phyloP scores from a whole-genome alignment of 2,329 filamentous ascomycete genomes.

The Metarhizium humberi region DNA sequence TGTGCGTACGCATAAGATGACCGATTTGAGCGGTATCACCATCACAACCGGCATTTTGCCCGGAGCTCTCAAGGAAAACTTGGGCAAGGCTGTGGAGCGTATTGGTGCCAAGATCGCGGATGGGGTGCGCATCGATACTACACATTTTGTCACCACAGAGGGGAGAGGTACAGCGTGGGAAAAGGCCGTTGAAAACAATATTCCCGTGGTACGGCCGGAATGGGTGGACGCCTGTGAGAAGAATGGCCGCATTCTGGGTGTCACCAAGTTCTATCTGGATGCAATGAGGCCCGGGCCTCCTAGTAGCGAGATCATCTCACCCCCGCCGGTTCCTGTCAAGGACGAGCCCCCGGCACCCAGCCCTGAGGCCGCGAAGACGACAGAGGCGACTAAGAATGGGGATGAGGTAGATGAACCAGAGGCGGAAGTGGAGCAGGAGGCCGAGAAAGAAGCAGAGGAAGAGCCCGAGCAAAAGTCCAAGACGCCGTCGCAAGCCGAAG shows the following conservation, averaged over 20 bases:
- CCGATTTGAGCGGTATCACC: slow-evolving; percentile 88
- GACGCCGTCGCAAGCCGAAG: slow-evolving; percentile 25
- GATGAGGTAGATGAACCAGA: slow-evolving; percentile 11
- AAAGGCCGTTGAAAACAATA: slow-evolving; percentile 95
- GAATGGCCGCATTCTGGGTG: slow-evolving; percentile 84
- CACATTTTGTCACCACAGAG: slow-evolving; percentile 95
- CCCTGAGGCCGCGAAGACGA: slow-evolving; percentile 10
- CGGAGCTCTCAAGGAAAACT: slow-evolving; percentile 58
- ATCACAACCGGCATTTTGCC: slow-evolving; percentile 86
- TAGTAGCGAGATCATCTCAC: slow-evolving; percentile 23
- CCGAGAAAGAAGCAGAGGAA: slow-evolving; percentile 3
- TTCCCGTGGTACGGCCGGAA: slow-evolving; percentile 91
- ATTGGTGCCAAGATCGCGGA: slow-evolving; percentile 92
- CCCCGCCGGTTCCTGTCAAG: slow-evolving; percentile 19
- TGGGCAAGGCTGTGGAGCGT: slow-evolving; percentile 67
- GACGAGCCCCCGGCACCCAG: slow-evolving; percentile 14
- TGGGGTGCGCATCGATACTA: slow-evolving; percentile 88
- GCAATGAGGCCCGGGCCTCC: slow-evolving; percentile 47
- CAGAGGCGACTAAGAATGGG: slow-evolving; percentile 16
- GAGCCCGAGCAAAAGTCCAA: slow-evolving; percentile 28
- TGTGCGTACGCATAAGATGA: slow-evolving; percentile 97
- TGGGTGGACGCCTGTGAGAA: slow-evolving; percentile 97
- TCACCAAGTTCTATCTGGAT: slow-evolving; percentile 92
- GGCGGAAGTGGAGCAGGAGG: slow-evolving; percentile 5
- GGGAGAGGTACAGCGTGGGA: slow-evolving; percentile 87